A percentile compares a stretch with the other conserved stretches of the same genome.
Conservation (phyloP, 148 eudicot species). For the Chenopodium formosanum region DNA sequence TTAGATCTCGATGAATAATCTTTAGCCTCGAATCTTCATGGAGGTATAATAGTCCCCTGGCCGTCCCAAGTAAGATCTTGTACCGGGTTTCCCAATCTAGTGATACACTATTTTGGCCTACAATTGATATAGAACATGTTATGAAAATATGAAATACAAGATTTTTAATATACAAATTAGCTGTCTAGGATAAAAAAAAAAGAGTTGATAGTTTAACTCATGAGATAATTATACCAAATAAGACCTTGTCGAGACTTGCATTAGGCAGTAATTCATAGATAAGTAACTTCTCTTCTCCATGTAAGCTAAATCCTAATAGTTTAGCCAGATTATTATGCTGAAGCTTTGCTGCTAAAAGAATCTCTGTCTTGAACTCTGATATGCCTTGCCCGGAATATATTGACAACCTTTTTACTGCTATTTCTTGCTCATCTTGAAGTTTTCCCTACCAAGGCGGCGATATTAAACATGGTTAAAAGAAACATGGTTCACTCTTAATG, state of each 20-base stretch:
- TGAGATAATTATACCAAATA: constrained; percentile 6
- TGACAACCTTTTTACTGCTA: constrained; percentile 28
- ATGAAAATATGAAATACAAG: no score
- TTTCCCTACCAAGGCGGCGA: not conserved
- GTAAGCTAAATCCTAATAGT: constrained; percentile 19
- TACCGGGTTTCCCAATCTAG: constrained; percentile 11
- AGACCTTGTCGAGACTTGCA: constrained; percentile 15
- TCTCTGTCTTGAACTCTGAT: constrained; percentile 21
- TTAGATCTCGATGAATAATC: constrained; percentile 29
- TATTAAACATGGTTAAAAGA: no score
- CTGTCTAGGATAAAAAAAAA: not conserved
- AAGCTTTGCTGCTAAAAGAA: constrained; percentile 20
- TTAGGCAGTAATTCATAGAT: constrained; percentile 22
- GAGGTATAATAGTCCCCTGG: constrained; percentile 24
- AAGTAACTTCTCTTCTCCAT: constrained; percentile 26
- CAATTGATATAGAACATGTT: not conserved
- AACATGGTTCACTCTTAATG: no score
- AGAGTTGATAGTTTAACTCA: no score
- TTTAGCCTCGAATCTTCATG: constrained; percentile 27
- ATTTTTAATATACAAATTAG: not conserved
- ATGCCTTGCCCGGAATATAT: constrained; percentile 14
- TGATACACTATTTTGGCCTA: not conserved
- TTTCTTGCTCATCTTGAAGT: constrained; percentile 11
- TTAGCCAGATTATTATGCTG: constrained; percentile 26
- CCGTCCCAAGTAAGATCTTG: constrained; percentile 10